These are phyloP conservation scores for Lentinula detonsa DNA, from an alignment of 768 basidiomycete species.

Conservation along the genomic window DNA sequence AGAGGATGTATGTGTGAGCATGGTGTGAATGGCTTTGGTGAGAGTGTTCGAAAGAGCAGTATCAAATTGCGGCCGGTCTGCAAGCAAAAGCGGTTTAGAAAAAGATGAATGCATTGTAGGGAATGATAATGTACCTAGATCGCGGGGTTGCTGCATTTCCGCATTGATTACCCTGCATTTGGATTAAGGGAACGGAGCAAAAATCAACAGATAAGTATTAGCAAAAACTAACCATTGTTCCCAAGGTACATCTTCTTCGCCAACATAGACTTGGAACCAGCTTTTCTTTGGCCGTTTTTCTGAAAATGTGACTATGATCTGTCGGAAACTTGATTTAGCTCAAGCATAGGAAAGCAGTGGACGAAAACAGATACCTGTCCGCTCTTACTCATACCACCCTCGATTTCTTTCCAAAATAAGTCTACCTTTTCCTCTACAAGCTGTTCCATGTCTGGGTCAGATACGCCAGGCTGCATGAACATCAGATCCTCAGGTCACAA, in stretches of 20 bases:
- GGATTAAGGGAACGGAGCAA: background rate
- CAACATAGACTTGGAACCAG: slow-evolving; percentile 68
- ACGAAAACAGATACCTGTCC: slow-evolving; percentile 51
- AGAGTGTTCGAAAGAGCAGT: slow-evolving; percentile 54
- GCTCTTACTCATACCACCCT: slow-evolving; percentile 52
- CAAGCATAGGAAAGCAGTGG: background rate
- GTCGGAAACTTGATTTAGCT: background rate
- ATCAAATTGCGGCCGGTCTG: slow-evolving; percentile 48
- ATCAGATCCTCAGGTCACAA: background rate
- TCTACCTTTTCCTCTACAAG: slow-evolving; percentile 75
- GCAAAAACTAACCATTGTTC: slow-evolving; percentile 62
- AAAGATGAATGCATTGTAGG: background rate
- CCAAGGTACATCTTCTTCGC: slow-evolving; percentile 83
- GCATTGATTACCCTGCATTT: slow-evolving; percentile 67
- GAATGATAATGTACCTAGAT: slow-evolving; percentile 39
- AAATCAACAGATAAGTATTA: background rate
- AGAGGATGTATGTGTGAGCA: slow-evolving; percentile 75
- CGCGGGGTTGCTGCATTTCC: slow-evolving; percentile 70
- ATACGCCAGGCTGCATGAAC: slow-evolving; percentile 60
- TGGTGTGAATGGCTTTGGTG: slow-evolving; percentile 59
- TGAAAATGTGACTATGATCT: slow-evolving; percentile 73
- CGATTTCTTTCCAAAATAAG: slow-evolving; percentile 71
- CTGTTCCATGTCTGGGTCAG: slow-evolving; percentile 64
- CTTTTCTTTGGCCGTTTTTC: slow-evolving; percentile 73
- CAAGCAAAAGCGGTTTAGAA: background rate